Percentiles rank a stretch among this genome's conserved stretches.
These are phyloP conservation scores for Pestalotiopsis sp. DNA, from an alignment of 2,329 filamentous ascomycete species.

Conservation along the genomic window DNA sequence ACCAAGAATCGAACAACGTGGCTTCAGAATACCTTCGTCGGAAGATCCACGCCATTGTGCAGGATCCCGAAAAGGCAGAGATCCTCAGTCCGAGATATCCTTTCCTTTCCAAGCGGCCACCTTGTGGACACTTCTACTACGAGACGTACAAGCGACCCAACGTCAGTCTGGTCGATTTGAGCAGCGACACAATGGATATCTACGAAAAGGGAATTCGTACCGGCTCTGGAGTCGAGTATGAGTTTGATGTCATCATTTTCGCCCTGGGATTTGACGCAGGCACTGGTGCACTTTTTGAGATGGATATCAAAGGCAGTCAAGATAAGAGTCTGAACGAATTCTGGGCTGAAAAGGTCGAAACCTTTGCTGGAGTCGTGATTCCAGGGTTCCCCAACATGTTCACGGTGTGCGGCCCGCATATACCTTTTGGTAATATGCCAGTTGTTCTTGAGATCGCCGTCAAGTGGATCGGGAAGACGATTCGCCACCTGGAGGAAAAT, in stretches of 20 bases:
- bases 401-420: not conserved
- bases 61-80: not conserved
- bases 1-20: not conserved
- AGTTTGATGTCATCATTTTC: slow-evolving; percentile 2
- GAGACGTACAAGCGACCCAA: slow-evolving; percentile 5
- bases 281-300: not conserved
- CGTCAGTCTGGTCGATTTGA: not conserved
- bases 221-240: slow-evolving; percentile 1
- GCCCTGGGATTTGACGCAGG: not conserved
- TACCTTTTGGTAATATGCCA: not conserved
- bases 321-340: not conserved
- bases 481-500: slow-evolving; percentile 1
- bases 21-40: not conserved
- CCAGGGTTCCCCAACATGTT: slow-evolving; percentile 5
- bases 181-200: not conserved
- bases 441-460: not conserved
- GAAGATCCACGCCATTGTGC: slow-evolving; percentile 1
- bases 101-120: slow-evolving; percentile 2
- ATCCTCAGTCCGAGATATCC: not conserved
- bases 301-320: not conserved
- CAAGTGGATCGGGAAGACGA: not conserved
- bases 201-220: slow-evolving; percentile 4
- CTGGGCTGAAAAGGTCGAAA: not conserved
- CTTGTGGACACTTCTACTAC: slow-evolving; percentile 6
- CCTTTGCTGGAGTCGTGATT: not conserved